Evolutionary conservation across 495 filamentous ascomycete species (phyloP).

Genomic region (Aspergillus nanangensis): DNA sequence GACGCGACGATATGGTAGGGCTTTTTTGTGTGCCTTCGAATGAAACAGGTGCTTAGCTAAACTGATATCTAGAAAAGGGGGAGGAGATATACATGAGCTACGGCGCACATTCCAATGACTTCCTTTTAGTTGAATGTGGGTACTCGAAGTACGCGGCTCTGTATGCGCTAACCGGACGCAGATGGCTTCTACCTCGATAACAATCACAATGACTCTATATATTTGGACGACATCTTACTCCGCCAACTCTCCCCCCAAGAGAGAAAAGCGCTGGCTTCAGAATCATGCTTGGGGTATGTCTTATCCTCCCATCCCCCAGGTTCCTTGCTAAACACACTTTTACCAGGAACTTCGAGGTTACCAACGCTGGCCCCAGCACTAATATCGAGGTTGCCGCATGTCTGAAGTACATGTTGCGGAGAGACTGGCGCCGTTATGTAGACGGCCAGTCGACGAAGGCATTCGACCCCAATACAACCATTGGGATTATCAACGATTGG

Average conservation of each 20-base stretch:
- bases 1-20: constrained; percentile 48
- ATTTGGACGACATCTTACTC: constrained; percentile 58
- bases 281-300: constrained; percentile 51
- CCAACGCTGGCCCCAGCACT: constrained; percentile 47
- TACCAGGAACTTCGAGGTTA: constrained; percentile 49
- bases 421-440: constrained; percentile 27
- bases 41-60: too few relatives aligned
- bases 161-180: constrained; percentile 10
- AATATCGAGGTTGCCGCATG: constrained; percentile 57
- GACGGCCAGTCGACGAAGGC: constrained; percentile 16
- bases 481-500: constrained; percentile 20
- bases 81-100: constrained; percentile 74
- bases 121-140: constrained; percentile 65
- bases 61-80: constrained; percentile 32
- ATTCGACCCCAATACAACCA: constrained; percentile 12
- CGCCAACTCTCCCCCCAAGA: constrained; percentile 34
- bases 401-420: constrained; percentile 24
- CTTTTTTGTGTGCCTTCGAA: too few relatives aligned
- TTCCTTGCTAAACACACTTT: background rate
- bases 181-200: constrained; percentile 62
- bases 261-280: constrained; percentile 39
- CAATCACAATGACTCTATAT: constrained; percentile 59
- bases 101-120: constrained; percentile 69
- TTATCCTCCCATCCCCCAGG: background rate
- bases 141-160: background rate